Evolutionary conservation across 306 rosid genomes (phyloP).

Genomic region (Dryas alaskensis): DNA sequence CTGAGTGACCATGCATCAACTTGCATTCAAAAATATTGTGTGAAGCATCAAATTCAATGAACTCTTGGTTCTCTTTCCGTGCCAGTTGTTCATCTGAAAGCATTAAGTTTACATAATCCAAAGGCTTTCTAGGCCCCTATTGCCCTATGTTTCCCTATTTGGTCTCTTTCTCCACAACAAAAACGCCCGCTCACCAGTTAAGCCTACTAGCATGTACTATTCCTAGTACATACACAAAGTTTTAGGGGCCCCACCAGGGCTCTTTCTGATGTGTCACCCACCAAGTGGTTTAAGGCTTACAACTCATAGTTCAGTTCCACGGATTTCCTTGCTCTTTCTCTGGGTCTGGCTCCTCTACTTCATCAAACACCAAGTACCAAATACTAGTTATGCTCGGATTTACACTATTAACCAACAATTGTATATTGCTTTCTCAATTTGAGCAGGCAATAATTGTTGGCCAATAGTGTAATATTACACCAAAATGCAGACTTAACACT

Average conservation of each 20-base stretch:
- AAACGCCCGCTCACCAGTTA: slow-evolving; percentile 22
- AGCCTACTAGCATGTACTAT: slow-evolving; percentile 28
- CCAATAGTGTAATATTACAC: no score
- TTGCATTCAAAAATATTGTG: slow-evolving; percentile 26
- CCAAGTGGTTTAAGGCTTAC: slow-evolving; percentile 67
- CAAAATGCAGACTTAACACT: no score
- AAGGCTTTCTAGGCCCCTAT: slow-evolving; percentile 34
- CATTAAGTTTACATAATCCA: slow-evolving; percentile 35
- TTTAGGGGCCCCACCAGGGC: slow-evolving; percentile 34
- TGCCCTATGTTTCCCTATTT: slow-evolving; percentile 29
- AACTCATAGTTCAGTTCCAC: slow-evolving; percentile 51
- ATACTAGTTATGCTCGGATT: neutral
- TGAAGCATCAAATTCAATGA: slow-evolving; percentile 7
- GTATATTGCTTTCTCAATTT: no score
- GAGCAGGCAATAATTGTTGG: no score
- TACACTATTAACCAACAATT: neutral
- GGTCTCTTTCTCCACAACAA: slow-evolving; percentile 22
- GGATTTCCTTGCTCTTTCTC: slow-evolving; percentile 30
- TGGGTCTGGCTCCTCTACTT: slow-evolving; percentile 21
- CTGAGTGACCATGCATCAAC: slow-evolving; percentile 6
- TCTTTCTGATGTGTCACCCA: slow-evolving; percentile 88
- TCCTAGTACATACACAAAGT: slow-evolving; percentile 34
- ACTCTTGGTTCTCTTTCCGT: slow-evolving; percentile 28
- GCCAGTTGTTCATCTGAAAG: slow-evolving; percentile 48
- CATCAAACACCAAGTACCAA: slow-evolving; percentile 6